phyloP scores from a whole-genome alignment of 2,329 filamentous ascomycete species.

The Raffaelea albimanens region DNA sequence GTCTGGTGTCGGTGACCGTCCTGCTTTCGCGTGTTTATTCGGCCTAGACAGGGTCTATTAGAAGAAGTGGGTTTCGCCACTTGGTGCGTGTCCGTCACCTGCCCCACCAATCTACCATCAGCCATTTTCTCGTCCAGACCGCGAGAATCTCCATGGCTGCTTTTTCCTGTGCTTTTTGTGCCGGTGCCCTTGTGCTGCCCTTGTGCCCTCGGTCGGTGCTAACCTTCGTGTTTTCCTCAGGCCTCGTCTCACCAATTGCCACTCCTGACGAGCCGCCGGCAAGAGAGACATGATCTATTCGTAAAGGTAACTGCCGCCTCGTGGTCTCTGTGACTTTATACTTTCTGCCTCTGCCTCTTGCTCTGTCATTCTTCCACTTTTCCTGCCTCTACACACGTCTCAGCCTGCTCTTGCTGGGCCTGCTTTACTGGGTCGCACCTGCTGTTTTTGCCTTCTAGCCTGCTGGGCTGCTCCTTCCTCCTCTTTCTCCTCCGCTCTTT shows the following conservation, averaged over 20 bases:
- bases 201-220: constrained; percentile 8
- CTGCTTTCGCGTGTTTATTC: constrained; percentile 6
- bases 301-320: constrained; percentile 8
- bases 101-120: constrained; percentile 12
- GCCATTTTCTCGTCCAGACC: constrained; percentile 3
- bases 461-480: background rate
- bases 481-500: background rate
- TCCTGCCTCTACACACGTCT: no score
- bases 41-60: constrained; percentile 13
- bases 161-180: no score
- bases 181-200: background rate
- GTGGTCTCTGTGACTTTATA: no score
- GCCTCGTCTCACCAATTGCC: constrained; percentile 10
- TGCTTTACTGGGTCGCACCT: no score
- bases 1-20: constrained; percentile 6
- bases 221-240: constrained; percentile 10
- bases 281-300: constrained; percentile 7
- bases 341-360: no score
- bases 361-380: no score
- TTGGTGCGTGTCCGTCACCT: constrained; percentile 12
- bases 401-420: no score
- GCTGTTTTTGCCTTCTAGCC: background rate
- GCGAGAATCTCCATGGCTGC: background rate
- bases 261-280: constrained; percentile 7
- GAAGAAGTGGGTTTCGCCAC: constrained; percentile 14